phyloP scores from a whole-genome alignment of 192 early-diverging fungal species.

The Paraglomus brasilianum region DNA sequence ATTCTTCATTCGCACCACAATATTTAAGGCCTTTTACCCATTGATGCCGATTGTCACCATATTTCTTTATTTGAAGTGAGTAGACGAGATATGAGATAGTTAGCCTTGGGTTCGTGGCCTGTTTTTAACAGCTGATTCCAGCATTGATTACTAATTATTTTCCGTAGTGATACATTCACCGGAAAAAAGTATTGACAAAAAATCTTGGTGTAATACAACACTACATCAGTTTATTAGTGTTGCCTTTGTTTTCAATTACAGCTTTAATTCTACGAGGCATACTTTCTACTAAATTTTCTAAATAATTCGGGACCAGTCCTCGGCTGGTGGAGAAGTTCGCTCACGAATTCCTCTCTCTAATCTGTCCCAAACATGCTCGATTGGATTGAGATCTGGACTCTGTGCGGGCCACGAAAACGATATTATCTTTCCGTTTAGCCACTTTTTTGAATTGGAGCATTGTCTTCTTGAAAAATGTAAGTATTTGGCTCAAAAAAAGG shows the following conservation, averaged over 20 bases:
- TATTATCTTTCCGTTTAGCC: background rate
- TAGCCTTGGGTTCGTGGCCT: no score
- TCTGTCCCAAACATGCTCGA: conserved; percentile 16
- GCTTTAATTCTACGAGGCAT: conserved; percentile 5
- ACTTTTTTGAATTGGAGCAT: background rate
- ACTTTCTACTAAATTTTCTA: background rate
- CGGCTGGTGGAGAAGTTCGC: background rate
- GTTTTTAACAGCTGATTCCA: no score
- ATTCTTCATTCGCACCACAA: background rate
- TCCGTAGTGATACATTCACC: no score
- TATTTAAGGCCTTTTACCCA: conserved; percentile 41
- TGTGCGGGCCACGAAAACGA: conserved; percentile 12
- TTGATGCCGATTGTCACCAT: conserved; percentile 64
- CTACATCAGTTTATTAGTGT: conserved; percentile 23
- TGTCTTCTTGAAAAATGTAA: conserved; percentile 20
- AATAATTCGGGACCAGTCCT: background rate
- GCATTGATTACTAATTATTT: no score
- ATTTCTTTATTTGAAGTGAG: no score
- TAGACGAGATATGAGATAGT: no score
- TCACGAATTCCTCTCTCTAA: background rate
- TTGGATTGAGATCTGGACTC: conserved; percentile 15
- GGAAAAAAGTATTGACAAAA: no score
- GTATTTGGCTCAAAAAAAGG: background rate
- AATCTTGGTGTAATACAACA: no score
- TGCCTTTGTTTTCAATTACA: background rate